Base-by-base conservation (phyloP, 2,329 filamentous ascomycete genomes). In the Podosphaera leucotricha region DNA sequence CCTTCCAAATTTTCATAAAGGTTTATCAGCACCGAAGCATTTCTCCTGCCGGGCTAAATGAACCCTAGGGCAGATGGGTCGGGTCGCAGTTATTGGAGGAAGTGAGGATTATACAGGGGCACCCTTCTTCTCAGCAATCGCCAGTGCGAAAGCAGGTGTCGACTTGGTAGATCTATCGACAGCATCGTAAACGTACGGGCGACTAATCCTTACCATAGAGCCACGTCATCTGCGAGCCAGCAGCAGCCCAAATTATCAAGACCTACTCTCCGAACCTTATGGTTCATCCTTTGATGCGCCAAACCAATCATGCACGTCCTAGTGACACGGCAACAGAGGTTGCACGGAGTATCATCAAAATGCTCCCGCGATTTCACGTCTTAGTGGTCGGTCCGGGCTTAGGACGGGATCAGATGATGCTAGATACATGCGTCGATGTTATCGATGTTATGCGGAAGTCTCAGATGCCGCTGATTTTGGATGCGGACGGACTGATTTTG, bases 81-180 rank as follows among this genome's bases (percentile, higher is more conserved):
- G 90, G 45, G 76, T 98, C 44, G 90, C 77, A 43, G 90, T 98
- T 46, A 90, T 98, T 51, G 90, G 90, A 43, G 90, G 90, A 36
- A 92, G 84, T 57, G 77, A 87, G 59, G 87, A 95, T 62, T 98
- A 95, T 60, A 94, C 90, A 1, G 90, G 90, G 33, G 90, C 90
- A 46, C 90, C 90, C 11, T 98, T 93, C 64, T 98, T 98, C 64
- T 94, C 87, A 18, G 86, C 87, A 50, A 94, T 94, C 76, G 90
- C 90, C 11, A 93, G 84, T 51, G 90, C 90, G 40, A 75, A 80
- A 55, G 64, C 95, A 46, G 90, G 87, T 3, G 84, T 79, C 55
- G 85, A 93, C 57, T 82, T 93, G 82, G 84, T 87, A 67, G 45
- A 63, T 41, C 20, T 36, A 24, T 18, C 7, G 20, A 5, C 21